These are phyloP conservation scores for Rosa persica DNA, from an alignment of 306 rosid genomes.

Conservation along the genomic window DNA sequence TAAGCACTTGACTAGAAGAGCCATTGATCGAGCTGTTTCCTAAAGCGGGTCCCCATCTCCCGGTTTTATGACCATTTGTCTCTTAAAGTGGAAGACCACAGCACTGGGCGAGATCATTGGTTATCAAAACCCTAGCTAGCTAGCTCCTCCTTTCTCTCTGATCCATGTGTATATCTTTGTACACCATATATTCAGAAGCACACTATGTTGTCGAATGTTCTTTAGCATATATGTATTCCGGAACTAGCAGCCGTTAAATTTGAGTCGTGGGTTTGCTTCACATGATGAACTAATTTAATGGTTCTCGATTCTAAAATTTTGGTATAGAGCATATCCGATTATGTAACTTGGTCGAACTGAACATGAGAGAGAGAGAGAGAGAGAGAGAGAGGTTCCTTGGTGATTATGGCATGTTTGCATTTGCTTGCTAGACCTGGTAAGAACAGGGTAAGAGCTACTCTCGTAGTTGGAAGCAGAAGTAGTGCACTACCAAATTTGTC, in stretches of 20 bases:
- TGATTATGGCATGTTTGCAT: not conserved
- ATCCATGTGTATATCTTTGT: not conserved
- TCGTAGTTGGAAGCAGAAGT: not conserved
- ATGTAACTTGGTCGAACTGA: too few relatives aligned
- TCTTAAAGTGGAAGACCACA: slow-evolving; percentile 17
- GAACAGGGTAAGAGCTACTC: not conserved
- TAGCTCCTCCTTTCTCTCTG: not conserved
- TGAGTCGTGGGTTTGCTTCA: too few relatives aligned
- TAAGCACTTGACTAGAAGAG: not conserved
- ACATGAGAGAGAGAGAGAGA: too few relatives aligned
- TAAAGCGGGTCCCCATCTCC: slow-evolving; percentile 25
- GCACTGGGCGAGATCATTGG: not conserved
- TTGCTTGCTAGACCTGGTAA: not conserved
- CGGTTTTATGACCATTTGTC: slow-evolving; percentile 10
- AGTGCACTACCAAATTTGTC: not conserved
- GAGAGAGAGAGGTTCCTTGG: not conserved
- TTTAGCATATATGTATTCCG: too few relatives aligned
- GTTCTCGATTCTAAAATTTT: too few relatives aligned
- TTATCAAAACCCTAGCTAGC: not conserved
- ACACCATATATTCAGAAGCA: too few relatives aligned
- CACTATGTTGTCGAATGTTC: too few relatives aligned
- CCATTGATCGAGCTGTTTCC: slow-evolving; percentile 10
- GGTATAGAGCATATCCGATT: too few relatives aligned
- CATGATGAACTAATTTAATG: too few relatives aligned
- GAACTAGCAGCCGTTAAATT: too few relatives aligned